phyloP scores from a whole-genome alignment of 371 early-diverging fungal genomes.

The Zopfochytrium polystomum region DNA sequence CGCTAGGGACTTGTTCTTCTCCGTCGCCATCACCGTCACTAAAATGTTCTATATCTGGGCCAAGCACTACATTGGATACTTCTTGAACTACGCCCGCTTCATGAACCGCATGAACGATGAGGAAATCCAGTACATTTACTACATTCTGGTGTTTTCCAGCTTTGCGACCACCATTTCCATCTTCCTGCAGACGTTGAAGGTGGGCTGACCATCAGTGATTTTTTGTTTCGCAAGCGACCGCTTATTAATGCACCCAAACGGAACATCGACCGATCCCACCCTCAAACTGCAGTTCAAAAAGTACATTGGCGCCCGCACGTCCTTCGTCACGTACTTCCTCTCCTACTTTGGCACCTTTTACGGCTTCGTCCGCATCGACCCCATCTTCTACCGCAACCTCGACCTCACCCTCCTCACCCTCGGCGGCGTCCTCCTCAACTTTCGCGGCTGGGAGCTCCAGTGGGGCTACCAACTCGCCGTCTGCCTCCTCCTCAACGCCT shows the following conservation, averaged over 20 bases:
- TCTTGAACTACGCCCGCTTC: constrained; percentile 31
- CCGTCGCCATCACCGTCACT: constrained; percentile 25
- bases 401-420: no score
- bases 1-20: constrained; percentile 19
- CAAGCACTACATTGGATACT: constrained; percentile 34
- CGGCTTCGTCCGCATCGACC: constrained; percentile 16
- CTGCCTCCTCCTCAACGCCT: no score
- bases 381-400: constrained; percentile 19
- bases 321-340: constrained; percentile 27
- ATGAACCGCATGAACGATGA: constrained; percentile 16
- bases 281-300: constrained; percentile 6
- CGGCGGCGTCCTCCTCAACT: constrained; percentile 28
- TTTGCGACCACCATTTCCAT: constrained; percentile 33
- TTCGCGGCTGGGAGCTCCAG: constrained; percentile 14
- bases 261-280: neutral
- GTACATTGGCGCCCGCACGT: constrained; percentile 27
- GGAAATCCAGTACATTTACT: constrained; percentile 25
- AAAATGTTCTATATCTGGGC: constrained; percentile 36
- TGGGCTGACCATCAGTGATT: neutral
- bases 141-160: constrained; percentile 23
- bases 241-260: neutral
- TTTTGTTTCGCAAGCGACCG: neutral
- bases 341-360: constrained; percentile 31
- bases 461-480: no score
- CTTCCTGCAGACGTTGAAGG: constrained; percentile 34